Conservation (phyloP, 2,329 filamentous ascomycete species). For the Xylaria sp. region DNA sequence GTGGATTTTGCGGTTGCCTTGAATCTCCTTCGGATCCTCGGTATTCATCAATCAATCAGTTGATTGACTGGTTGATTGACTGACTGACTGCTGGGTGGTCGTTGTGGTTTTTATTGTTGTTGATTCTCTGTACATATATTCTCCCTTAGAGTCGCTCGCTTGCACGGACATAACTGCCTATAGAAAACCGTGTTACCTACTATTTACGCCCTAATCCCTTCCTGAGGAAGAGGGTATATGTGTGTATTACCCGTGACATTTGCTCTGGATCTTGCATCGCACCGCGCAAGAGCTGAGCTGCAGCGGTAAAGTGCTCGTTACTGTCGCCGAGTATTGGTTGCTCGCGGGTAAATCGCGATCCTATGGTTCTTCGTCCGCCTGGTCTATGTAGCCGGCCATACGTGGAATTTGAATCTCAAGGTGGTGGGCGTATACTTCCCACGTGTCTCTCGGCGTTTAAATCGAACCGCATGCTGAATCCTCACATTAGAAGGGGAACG, state of each 20-base stretch:
- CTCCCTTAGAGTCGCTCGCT: constrained; percentile 27
- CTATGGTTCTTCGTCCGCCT: too few species aligned
- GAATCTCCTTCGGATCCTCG: neutral
- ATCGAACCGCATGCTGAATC: neutral
- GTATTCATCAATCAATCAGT: neutral
- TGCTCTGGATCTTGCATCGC: neutral
- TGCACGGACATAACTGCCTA: constrained; percentile 20
- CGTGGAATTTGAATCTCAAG: too few species aligned
- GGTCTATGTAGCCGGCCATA: too few species aligned
- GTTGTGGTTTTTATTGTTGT: constrained; percentile 5
- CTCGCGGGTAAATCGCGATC: too few species aligned
- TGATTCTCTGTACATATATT: constrained; percentile 31
- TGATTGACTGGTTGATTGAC: neutral
- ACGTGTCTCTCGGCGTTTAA: too few species aligned
- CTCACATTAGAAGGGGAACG: neutral
- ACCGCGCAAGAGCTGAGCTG: too few species aligned
- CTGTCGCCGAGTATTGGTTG: too few species aligned
- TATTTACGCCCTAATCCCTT: neutral
- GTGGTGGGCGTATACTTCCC: neutral
- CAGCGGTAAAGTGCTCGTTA: too few species aligned
- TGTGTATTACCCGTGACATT: neutral
- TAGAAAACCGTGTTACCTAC: neutral
- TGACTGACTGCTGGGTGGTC: constrained; percentile 16
- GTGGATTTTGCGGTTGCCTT: neutral
- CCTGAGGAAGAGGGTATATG: neutral